phyloP scores from a whole-genome alignment of 208 protist genomes.

The Trichomonas tenax region DNA sequence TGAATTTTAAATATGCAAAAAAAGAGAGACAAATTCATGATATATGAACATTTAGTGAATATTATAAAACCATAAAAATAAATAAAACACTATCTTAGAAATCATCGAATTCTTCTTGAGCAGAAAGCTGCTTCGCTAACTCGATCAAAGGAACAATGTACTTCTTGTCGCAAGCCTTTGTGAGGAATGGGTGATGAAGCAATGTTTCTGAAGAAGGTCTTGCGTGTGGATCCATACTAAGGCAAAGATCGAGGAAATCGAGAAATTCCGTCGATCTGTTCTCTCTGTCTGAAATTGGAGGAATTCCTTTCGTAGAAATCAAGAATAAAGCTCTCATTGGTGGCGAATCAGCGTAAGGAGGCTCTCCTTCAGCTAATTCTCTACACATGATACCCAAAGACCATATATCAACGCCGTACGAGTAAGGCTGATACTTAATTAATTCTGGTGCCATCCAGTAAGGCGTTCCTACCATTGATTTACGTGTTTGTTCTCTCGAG shows the following conservation, averaged over 20 bases:
- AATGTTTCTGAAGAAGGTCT: conserved; percentile 31
- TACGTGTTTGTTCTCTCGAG: not conserved
- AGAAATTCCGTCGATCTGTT: conserved; percentile 34
- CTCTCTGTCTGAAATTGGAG: conserved; percentile 26
- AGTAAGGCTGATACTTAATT: conserved; percentile 30
- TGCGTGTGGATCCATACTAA: conserved; percentile 32
- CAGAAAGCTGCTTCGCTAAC: not conserved
- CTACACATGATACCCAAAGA: conserved; percentile 47
- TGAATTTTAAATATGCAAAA: no score
- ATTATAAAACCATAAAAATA: not conserved
- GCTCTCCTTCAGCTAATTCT: conserved; percentile 40
- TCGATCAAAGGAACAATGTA: not conserved
- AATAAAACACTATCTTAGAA: not conserved
- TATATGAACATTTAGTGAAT: not conserved
- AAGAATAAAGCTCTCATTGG: conserved; percentile 42
- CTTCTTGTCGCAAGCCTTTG: not conserved
- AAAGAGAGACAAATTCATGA: not conserved
- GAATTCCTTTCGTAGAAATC: conserved; percentile 31
- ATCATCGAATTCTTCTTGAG: not conserved
- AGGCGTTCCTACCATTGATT: conserved; percentile 38
- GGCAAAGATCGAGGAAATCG: conserved; percentile 40
- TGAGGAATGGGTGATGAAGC: conserved; percentile 35
- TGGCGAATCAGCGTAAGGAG: conserved; percentile 37
- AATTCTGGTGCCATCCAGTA: conserved; percentile 51
- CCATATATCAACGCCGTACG: conserved; percentile 46